A percentile compares a stretch with the other conserved stretches of the same genome.
Evolutionary conservation across 2,329 filamentous ascomycete genomes (phyloP).

Genomic region (Penicillium digitatum): DNA sequence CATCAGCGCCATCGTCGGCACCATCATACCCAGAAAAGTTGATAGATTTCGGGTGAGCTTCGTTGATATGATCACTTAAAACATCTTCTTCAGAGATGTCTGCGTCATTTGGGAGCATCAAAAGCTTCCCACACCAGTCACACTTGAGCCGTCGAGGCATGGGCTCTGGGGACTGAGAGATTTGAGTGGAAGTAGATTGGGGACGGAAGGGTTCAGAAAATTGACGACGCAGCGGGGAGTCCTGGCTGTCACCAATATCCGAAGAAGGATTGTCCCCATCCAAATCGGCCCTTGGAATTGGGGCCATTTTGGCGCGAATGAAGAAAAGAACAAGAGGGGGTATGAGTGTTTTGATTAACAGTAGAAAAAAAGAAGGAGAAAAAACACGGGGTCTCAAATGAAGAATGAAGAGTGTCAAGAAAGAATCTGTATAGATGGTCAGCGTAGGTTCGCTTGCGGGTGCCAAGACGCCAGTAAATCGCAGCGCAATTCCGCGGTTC

Average conservation of each 20-base stretch:
- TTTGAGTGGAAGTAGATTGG: slow-evolving; percentile 34
- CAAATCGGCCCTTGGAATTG: slow-evolving; percentile 32
- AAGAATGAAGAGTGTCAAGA: slow-evolving; percentile 8
- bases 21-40: slow-evolving; percentile 16
- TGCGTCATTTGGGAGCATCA: slow-evolving; percentile 28
- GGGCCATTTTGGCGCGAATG: slow-evolving; percentile 27
- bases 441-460: slow-evolving; percentile 35
- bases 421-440: slow-evolving; percentile 29
- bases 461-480: slow-evolving; percentile 32
- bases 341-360: neutral
- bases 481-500: slow-evolving; percentile 14
- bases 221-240: slow-evolving; percentile 37
- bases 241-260: slow-evolving; percentile 35
- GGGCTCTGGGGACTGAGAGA: slow-evolving; percentile 34
- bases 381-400: slow-evolving; percentile 4
- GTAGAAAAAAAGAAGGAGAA: neutral
- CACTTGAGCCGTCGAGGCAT: slow-evolving; percentile 30
- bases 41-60: slow-evolving; percentile 33
- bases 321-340: slow-evolving; percentile 2
- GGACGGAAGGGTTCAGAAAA: slow-evolving; percentile 38
- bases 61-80: slow-evolving; percentile 34
- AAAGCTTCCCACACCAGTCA: slow-evolving; percentile 35
- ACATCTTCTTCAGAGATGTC: slow-evolving; percentile 25
- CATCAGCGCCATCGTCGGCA: slow-evolving; percentile 24
- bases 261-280: slow-evolving; percentile 38